phyloP scores from a whole-genome alignment of 2,329 filamentous ascomycete species.

The Phoma sp. region DNA sequence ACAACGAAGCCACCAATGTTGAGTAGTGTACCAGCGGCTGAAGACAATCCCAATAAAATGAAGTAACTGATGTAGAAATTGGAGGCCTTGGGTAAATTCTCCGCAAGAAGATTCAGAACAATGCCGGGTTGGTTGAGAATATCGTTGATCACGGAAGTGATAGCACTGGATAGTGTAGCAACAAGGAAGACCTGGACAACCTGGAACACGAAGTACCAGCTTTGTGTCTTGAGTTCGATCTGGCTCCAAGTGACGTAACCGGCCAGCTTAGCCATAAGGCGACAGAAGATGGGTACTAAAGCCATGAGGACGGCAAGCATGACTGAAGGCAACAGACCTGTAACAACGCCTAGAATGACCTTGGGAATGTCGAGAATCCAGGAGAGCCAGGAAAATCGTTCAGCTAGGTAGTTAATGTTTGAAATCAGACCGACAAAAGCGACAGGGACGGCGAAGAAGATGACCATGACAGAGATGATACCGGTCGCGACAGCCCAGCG shows the following conservation, averaged over 20 bases:
- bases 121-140: conserved; percentile 68
- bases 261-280: conserved; percentile 46
- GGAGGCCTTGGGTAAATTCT: conserved; percentile 80
- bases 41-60: conserved; percentile 75
- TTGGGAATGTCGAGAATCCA: conserved; percentile 53
- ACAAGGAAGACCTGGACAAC: conserved; percentile 95
- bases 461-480: conserved; percentile 50
- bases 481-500: conserved; percentile 45
- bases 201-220: conserved; percentile 90
- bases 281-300: conserved; percentile 53
- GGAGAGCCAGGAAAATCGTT: conserved; percentile 46
- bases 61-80: conserved; percentile 98
- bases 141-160: conserved; percentile 62
- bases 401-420: conserved; percentile 53
- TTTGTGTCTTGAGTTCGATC: conserved; percentile 78
- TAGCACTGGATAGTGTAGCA: conserved; percentile 80
- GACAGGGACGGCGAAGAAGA: conserved; percentile 56
- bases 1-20: conserved; percentile 84
- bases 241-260: conserved; percentile 52
- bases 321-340: conserved; percentile 53
- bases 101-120: conserved; percentile 70
- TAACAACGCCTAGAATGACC: conserved; percentile 53
- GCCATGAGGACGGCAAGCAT: conserved; percentile 54
- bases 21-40: conserved; percentile 57
- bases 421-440: conserved; percentile 53